A percentile compares a stretch with the other conserved stretches of the same genome.
Conservation (phyloP, 805 yeast species). For the Saccharomycopsis javanensis region DNA sequence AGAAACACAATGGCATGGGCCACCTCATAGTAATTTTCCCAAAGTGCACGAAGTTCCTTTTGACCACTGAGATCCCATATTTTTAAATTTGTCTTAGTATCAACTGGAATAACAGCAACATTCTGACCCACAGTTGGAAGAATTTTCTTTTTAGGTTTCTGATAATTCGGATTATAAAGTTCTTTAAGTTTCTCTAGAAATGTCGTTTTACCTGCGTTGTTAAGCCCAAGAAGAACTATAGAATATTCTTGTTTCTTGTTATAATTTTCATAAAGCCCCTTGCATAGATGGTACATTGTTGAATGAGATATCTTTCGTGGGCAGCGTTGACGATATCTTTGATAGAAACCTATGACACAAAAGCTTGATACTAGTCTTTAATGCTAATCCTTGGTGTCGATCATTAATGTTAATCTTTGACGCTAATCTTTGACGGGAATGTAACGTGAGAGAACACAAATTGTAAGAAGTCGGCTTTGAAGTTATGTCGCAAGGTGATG, state of each 20-base stretch:
- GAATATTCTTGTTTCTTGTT: conserved; percentile 63
- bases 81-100: conserved; percentile 44
- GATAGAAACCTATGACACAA: too few species aligned
- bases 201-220: conserved; percentile 94
- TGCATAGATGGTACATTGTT: conserved; percentile 58
- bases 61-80: conserved; percentile 99
- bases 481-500: too few species aligned
- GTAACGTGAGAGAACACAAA: not conserved
- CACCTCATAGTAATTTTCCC: conserved; percentile 77
- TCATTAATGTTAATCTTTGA: too few species aligned
- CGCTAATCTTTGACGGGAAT: not conserved
- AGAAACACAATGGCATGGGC: conserved; percentile 91
- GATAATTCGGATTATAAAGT: conserved; percentile 35
- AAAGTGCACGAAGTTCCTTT: conserved; percentile 67
- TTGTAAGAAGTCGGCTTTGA: too few species aligned
- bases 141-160: conserved; percentile 41
- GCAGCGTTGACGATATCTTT: too few species aligned
- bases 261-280: conserved; percentile 48
- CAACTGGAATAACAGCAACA: conserved; percentile 38
- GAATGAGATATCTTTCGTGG: not conserved
- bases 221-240: conserved; percentile 76
- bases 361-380: too few species aligned
- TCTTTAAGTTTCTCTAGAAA: conserved; percentile 58
- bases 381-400: too few species aligned
- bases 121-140: conserved; percentile 96